Evolutionary conservation across 352 stramenopile genomes (phyloP).

Genomic region (Globisporangium recalcitrans): DNA sequence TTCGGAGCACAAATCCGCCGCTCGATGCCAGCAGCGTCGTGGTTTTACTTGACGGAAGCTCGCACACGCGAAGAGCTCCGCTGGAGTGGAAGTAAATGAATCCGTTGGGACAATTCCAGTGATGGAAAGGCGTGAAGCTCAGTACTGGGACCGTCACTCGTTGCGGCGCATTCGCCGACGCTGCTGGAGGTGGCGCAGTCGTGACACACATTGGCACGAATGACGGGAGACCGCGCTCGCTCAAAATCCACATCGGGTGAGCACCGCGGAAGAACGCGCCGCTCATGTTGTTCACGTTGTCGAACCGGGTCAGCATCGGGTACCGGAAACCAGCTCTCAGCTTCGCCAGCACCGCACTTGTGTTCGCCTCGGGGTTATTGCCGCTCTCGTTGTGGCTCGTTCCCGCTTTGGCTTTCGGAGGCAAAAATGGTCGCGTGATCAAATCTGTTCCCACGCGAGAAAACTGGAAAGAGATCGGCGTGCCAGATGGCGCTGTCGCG

Average conservation of each 20-base stretch:
- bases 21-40: slow-evolving; percentile 65
- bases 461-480: slow-evolving; percentile 49
- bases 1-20: slow-evolving; percentile 75
- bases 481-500: slow-evolving; percentile 11
- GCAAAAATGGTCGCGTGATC: slow-evolving; percentile 72
- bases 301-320: slow-evolving; percentile 77
- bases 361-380: slow-evolving; percentile 56
- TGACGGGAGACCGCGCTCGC: slow-evolving; percentile 54
- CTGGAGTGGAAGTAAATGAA: slow-evolving; percentile 88
- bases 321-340: slow-evolving; percentile 79
- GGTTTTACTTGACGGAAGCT: slow-evolving; percentile 70
- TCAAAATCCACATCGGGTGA: slow-evolving; percentile 80
- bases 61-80: slow-evolving; percentile 70
- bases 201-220: slow-evolving; percentile 77
- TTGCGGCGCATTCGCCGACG: slow-evolving; percentile 24
- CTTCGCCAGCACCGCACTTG: slow-evolving; percentile 60
- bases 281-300: slow-evolving; percentile 84
- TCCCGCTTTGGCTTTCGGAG: slow-evolving; percentile 46
- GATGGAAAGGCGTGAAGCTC: slow-evolving; percentile 83
- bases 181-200: slow-evolving; percentile 18
- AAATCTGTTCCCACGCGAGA: slow-evolving; percentile 58
- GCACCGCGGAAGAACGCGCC: slow-evolving; percentile 81
- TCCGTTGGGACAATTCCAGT: slow-evolving; percentile 84
- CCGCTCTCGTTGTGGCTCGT: slow-evolving; percentile 42
- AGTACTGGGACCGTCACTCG: slow-evolving; percentile 72